These are phyloP conservation scores for Capronia americana DNA, from an alignment of 2,329 filamentous ascomycete genomes.

Conservation along the genomic window DNA sequence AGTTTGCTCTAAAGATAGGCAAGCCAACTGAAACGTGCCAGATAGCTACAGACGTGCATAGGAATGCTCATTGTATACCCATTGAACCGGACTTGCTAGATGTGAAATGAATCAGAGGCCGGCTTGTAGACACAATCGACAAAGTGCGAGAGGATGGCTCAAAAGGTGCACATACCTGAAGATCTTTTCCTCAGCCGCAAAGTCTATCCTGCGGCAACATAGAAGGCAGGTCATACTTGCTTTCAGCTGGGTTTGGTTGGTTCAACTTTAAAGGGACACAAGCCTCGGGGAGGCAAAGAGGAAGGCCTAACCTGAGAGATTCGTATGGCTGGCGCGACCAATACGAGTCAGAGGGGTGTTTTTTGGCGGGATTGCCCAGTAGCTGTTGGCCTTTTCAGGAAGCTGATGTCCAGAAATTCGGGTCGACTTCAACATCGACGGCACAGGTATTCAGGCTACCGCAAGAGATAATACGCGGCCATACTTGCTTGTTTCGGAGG, in stretches of 20 bases:
- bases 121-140: not conserved
- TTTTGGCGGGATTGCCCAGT: not conserved
- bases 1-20: not conserved
- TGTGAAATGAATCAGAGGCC: not conserved
- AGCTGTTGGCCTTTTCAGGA: not conserved
- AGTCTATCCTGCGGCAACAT: not conserved
- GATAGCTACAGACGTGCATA: not conserved
- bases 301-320: not conserved
- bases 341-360: not conserved
- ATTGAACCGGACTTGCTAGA: not conserved
- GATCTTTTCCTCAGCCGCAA: not conserved
- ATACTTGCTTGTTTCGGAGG: not conserved
- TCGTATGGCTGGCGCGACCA: not conserved
- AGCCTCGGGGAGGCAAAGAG: not conserved
- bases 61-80: not conserved
- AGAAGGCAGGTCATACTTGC: not conserved
- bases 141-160: too few relatives aligned
- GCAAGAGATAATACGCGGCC: not conserved
- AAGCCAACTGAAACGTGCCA: not conserved
- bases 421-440: too few relatives aligned
- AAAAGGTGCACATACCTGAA: not conserved
- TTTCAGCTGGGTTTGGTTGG: not conserved
- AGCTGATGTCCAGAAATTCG: too few relatives aligned
- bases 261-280: not conserved
- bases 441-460: not conserved